phyloP scores from a whole-genome alignment of 495 filamentous ascomycete species.

The Daldinia loculata region DNA sequence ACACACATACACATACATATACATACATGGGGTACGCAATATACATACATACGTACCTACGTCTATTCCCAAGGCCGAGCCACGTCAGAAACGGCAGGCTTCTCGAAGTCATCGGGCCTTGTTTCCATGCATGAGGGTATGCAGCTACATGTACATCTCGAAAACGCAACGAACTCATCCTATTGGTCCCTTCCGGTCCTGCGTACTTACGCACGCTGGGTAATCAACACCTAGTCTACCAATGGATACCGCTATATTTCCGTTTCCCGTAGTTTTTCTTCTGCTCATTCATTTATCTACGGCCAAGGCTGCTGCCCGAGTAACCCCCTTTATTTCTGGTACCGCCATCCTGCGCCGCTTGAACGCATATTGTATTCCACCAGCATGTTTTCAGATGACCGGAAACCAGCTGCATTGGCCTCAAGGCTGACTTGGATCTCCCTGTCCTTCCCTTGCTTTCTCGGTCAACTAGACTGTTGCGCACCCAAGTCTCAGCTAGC shows the following conservation, averaged over 20 bases:
- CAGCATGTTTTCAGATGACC: conserved; percentile 4
- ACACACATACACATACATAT: neutral
- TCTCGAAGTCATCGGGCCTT: conserved; percentile 36
- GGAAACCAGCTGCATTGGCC: neutral
- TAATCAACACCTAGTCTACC: neutral
- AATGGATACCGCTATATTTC: neutral
- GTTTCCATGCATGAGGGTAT: neutral
- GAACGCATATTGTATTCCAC: conserved; percentile 16
- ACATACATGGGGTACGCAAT: neutral
- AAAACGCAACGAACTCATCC: neutral
- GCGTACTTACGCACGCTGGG: neutral
- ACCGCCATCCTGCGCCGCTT: conserved; percentile 20
- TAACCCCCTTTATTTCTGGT: neutral
- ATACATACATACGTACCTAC: neutral
- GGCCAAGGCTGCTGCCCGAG: neutral
- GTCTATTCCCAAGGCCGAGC: neutral
- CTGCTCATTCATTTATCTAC: neutral
- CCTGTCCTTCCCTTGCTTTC: neutral
- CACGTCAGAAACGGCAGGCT: conserved; percentile 33
- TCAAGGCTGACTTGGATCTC: conserved; percentile 20
- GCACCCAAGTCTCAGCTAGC: neutral
- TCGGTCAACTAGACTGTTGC: neutral
- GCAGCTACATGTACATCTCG: neutral
- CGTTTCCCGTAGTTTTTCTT: neutral
- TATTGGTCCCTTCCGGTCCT: neutral